Conservation (phyloP, 768 basidiomycete species). For the Mycena venus region DNA sequence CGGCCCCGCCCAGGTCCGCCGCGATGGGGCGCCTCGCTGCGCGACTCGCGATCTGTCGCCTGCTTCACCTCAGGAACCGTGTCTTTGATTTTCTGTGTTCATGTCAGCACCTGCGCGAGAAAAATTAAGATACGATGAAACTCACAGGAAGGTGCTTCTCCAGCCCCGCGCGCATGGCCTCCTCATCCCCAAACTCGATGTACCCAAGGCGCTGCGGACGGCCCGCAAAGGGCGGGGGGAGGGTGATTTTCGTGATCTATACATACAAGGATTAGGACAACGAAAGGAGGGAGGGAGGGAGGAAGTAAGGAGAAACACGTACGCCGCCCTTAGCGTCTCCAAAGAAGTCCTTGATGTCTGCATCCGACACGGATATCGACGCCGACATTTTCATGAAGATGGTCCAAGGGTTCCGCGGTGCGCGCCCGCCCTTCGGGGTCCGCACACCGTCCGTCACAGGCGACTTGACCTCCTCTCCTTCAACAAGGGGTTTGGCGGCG, state of each 20-base stretch:
- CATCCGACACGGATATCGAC: slow-evolving; percentile 64
- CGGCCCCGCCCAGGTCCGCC: slow-evolving; percentile 58
- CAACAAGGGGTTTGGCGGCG: slow-evolving; percentile 31
- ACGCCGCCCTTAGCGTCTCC: slow-evolving; percentile 78
- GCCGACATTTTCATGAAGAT: slow-evolving; percentile 80
- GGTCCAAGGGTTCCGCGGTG: slow-evolving; percentile 84
- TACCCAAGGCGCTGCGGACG: slow-evolving; percentile 78
- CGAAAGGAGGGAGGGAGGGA: no score
- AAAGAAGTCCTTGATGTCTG: slow-evolving; percentile 83
- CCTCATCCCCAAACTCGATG: slow-evolving; percentile 92
- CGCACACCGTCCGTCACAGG: slow-evolving; percentile 70
- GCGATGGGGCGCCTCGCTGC: slow-evolving; percentile 51
- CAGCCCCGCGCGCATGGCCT: slow-evolving; percentile 84
- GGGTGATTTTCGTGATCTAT: slow-evolving; percentile 78
- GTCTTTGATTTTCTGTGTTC: slow-evolving; percentile 80
- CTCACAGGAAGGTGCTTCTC: slow-evolving; percentile 81
- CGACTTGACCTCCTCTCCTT: slow-evolving; percentile 62
- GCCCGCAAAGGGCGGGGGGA: slow-evolving; percentile 63
- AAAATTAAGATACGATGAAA: slow-evolving; percentile 2
- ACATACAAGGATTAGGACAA: background rate
- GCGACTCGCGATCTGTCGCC: slow-evolving; percentile 71
- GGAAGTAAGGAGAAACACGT: slow-evolving; percentile 42
- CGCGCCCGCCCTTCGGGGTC: slow-evolving; percentile 78
- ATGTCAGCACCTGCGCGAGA: slow-evolving; percentile 9
- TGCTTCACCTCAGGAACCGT: slow-evolving; percentile 75